Evolutionary conservation across 2,329 filamentous ascomycete genomes (phyloP), one percentile per base, ranked within the genome.

Genomic region (Colletotrichum gigasporum): DNA sequence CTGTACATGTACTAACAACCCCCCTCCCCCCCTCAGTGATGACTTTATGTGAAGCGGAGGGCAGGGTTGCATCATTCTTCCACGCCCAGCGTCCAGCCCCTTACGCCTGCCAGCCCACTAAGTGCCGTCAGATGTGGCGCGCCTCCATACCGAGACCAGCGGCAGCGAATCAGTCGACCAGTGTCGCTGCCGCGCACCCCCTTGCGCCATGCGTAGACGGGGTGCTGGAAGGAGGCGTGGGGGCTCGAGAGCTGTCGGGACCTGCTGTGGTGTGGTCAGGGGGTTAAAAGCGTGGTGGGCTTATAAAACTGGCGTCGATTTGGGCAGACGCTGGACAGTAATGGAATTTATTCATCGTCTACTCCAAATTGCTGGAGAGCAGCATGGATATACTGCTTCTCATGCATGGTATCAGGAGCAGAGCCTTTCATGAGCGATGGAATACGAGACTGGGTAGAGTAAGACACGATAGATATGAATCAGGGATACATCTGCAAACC

Each of bases 21-120:
- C n/a, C n/a, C n/a, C n/a, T n/a, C n/a, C n/a, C n/a, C n/a, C n/a
- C n/a, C 34, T 8, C 60, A 91, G 89, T 73, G 89, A 90, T 70
- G 89, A 91, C 76, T 91, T 91, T 72, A 91, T 91, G 89, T 91
- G 86, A 90, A 83, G 65, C 59, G 63, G 47, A 48, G 48, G 65
- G 39, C 37, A 56, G 47, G 61, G 48, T 63, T 53, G 48, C 62
- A 62, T 69, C 53, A 58, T 56, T 58, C 34, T 51, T 53, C 56
- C 56, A 34, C 47, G 16, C 32, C 52, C 62, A 57, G 51, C 58
- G 39, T 48, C 56, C 51, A 34, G 47, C 47, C 45, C 45, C 52
- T 37, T 28, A 16, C 28, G 45, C 18, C 48, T 41, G 35, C 48
- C 11, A 50, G 52, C 42, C 52, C 41, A 28, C 20, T 47, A 18